Evolutionary conservation across 2,329 filamentous ascomycete genomes (phyloP).

Genomic region (Pestalotiopsis sp.): DNA sequence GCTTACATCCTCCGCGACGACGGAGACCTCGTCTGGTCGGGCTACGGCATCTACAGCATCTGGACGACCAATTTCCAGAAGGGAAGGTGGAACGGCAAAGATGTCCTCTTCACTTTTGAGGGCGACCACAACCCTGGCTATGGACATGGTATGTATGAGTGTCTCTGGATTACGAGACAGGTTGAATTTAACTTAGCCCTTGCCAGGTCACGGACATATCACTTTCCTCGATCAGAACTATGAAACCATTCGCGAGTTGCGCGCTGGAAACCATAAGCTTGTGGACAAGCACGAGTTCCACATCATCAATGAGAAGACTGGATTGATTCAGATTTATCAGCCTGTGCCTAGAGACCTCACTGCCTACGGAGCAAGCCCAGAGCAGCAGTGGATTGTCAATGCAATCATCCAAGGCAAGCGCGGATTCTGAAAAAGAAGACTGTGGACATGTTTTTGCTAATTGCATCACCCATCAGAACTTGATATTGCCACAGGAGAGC

Average conservation of each 20-base stretch:
- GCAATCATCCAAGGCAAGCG: constrained; percentile 52
- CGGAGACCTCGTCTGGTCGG: constrained; percentile 59
- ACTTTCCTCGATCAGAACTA: constrained; percentile 56
- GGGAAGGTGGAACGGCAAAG: constrained; percentile 49
- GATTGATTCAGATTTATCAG: constrained; percentile 55
- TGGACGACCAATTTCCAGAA: constrained; percentile 57
- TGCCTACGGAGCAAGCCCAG: constrained; percentile 44
- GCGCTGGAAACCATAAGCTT: constrained; percentile 52
- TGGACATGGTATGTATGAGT: constrained; percentile 40
- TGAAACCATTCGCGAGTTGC: constrained; percentile 53
- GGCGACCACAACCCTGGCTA: constrained; percentile 52
- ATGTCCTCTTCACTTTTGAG: constrained; percentile 56
- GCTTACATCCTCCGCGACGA: constrained; percentile 58
- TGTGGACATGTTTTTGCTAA: background rate
- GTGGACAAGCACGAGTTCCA: constrained; percentile 58
- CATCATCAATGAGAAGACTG: constrained; percentile 53
- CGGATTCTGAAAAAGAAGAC: constrained; percentile 21
- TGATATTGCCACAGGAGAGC: constrained; percentile 53
- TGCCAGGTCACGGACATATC: constrained; percentile 48
- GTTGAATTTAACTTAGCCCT: background rate
- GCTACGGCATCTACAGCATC: constrained; percentile 52
- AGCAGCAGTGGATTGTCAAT: constrained; percentile 59
- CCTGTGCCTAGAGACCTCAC: constrained; percentile 47
- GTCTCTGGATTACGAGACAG: background rate
- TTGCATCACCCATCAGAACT: constrained; percentile 30